Base-by-base conservation (phyloP, 495 filamentous ascomycete species). In the Podospora appendiculata region DNA sequence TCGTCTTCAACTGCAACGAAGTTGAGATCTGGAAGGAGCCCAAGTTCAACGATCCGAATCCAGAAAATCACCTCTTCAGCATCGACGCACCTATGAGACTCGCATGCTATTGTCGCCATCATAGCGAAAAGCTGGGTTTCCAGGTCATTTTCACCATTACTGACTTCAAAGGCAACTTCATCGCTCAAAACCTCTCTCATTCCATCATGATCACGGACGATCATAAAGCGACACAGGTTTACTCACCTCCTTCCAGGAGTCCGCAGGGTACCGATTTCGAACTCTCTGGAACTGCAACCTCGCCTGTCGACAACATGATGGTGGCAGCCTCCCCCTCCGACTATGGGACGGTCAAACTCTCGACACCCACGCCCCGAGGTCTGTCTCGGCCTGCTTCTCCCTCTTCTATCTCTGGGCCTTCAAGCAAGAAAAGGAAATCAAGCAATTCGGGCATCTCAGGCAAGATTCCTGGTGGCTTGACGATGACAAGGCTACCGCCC, bases 171-270 rank as follows among this genome's bases (percentile, higher is more conserved):
- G 83, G 80, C 61, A 81, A 82, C 41, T 68, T 94, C 17, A 67
- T 96, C 46, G 86, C 90, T 16, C 92, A 97, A 60, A 79, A 80
- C n/a, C 84, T 95, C 25, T 90, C 89, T 6, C 79, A 81, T 35
- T 85, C 89, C 0, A 93, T 95, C 50, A 86, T 95, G 77, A 96
- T 97, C 59, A 96, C 92, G 1, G 92, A 97, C 66, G 91, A 97
- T 63, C 92, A 97, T 70, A 97, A 97, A 67, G 91, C 89, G 3
- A 25, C 39, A 3, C 41, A 43, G 14, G 8, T 8, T 14, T 19
- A 19, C 41, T 19, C 14, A 2, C 14, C 14, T 9, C n/a, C 8
- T 9, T 9, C 14, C 41, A 43, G 41, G 14, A 16, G 25, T 5
- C 14, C 41, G 14, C 10, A 43, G 16, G 36, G 4, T 19, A 3